These are phyloP conservation scores for Eimeria falciformis DNA, from an alignment of 169 alveolate genomes.

Conservation along the genomic window DNA sequence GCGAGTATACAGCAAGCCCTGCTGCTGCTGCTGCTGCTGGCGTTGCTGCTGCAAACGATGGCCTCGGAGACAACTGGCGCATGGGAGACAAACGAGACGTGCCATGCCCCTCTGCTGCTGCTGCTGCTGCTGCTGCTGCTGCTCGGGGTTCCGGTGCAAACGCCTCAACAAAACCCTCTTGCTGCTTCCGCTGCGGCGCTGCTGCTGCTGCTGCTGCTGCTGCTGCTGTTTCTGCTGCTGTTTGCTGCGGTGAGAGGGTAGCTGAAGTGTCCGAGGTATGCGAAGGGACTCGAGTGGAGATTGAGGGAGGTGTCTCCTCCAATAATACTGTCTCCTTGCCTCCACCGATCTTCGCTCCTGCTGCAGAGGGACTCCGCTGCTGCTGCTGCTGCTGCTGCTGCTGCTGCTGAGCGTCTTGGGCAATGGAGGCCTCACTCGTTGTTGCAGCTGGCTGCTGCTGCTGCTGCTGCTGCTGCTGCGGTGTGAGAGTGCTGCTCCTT, in stretches of 20 bases:
- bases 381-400: conserved; percentile 21
- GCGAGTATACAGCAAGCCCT: neutral
- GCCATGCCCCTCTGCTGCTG: neutral
- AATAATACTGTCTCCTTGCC: neutral
- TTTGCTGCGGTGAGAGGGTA: conserved; percentile 13
- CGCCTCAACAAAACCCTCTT: neutral
- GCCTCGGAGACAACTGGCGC: neutral
- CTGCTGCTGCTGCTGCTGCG: conserved; percentile 18
- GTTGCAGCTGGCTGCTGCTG: conserved; percentile 12
- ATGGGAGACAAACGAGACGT: neutral
- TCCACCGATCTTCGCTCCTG: neutral
- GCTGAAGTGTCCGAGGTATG: neutral
- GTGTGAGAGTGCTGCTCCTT: neutral
- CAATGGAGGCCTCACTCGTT: neutral
- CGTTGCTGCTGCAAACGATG: conserved; percentile 10
- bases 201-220: conserved; percentile 36
- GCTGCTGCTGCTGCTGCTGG: conserved; percentile 29
- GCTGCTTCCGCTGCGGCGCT: neutral
- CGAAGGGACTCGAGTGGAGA: neutral
- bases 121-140: conserved; percentile 57
- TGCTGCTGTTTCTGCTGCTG: conserved; percentile 18
- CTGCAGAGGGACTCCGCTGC: conserved; percentile 1
- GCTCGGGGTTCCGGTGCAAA: neutral
- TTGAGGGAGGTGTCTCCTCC: conserved; percentile 10
- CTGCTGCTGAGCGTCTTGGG: conserved; percentile 17